Evolutionary conservation across 371 early-diverging fungal genomes (phyloP), one percentile per base, ranked within the genome.

Genomic region (Rhizomucor miehei): DNA sequence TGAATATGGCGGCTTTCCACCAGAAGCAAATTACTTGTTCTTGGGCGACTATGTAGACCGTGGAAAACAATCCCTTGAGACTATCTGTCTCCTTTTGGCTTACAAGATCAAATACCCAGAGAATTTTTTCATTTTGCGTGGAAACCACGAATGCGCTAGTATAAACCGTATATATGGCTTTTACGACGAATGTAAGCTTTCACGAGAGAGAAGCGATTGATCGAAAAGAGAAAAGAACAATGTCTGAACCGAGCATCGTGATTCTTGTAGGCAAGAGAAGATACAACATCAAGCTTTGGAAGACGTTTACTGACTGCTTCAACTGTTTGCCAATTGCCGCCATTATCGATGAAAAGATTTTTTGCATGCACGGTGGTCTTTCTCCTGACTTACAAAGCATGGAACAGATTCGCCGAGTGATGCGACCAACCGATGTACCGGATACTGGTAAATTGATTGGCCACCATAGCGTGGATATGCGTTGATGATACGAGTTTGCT

Each of bases 101-200:
- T 95, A 93, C 81, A 98, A 98, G 82, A 89, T 98, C 68, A 95
- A 94, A 72, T 91, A 88, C 67, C 93, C 91, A 12, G 87, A 95
- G 57, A 92, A 93, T 80, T 93, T 97, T 60, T 95, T 95, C 69
- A 75, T 97, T 43, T 73, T 98, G 59, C 81, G 98, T 45, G 98
- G 98, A 14, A 98, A 98, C 79, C 98, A 98, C 73, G 98, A 98
- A 74, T 92, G 89, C 63, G 92, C 93, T n/a, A 88, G 86, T 56
- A 90, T 95, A 34, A 98, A 94, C 69, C 81, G 91, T 59, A 94
- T 98, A 57, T 99, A 99, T 65, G 99, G 99, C 13, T 99, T 99
- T 70, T 98, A 95, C 63, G 98, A 98, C 66, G 99, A 98, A 81
- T 98, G 98, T 86, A 86, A 73, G 79, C 62, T 34, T 14, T 2